Evolutionary conservation across 2,329 filamentous ascomycete species (phyloP).

Genomic region (Bipolaris gigantea): DNA sequence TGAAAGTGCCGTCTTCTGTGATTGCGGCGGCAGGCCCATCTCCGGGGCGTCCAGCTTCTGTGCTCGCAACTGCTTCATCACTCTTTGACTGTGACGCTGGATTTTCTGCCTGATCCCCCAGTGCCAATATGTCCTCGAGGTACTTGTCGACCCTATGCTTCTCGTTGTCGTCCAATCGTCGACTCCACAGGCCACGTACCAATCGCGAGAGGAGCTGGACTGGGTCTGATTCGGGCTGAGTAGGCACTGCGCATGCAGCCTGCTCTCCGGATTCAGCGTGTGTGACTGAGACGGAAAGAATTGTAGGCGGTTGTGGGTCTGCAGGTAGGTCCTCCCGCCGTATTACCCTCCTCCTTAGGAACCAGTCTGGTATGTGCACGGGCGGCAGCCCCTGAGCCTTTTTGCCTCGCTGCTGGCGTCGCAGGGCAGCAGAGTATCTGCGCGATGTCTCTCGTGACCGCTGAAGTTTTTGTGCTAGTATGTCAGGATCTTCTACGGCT

Average conservation of each 20-base stretch:
- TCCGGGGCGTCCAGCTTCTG: constrained; percentile 4
- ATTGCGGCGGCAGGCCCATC: background rate
- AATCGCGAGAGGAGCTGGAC: constrained; percentile 29
- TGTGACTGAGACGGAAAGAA: constrained; percentile 29
- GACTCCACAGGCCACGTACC: constrained; percentile 28
- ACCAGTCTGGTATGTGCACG: constrained; percentile 59
- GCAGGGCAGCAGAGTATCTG: constrained; percentile 39
- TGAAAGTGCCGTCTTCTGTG: constrained; percentile 7
- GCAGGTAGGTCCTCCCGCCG: constrained; percentile 39
- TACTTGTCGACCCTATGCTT: constrained; percentile 28
- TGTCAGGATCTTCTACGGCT: constrained; percentile 37
- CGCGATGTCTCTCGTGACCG: constrained; percentile 40
- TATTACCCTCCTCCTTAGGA: constrained; percentile 57
- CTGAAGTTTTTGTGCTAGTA: constrained; percentile 42
- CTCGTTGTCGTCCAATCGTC: constrained; percentile 27
- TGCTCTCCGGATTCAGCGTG: constrained; percentile 31
- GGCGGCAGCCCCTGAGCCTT: constrained; percentile 42
- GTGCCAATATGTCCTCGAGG: constrained; percentile 17
- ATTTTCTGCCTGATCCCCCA: constrained; percentile 4
- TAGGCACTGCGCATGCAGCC: constrained; percentile 27
- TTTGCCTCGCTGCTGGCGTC: constrained; percentile 38
- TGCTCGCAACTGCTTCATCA: constrained; percentile 7
- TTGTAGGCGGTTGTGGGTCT: constrained; percentile 12
- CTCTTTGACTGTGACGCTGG: constrained; percentile 3
- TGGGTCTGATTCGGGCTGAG: constrained; percentile 21